Evolutionary conservation across 768 basidiomycete species (phyloP).

Genomic region (Leucosporidium scottii): DNA sequence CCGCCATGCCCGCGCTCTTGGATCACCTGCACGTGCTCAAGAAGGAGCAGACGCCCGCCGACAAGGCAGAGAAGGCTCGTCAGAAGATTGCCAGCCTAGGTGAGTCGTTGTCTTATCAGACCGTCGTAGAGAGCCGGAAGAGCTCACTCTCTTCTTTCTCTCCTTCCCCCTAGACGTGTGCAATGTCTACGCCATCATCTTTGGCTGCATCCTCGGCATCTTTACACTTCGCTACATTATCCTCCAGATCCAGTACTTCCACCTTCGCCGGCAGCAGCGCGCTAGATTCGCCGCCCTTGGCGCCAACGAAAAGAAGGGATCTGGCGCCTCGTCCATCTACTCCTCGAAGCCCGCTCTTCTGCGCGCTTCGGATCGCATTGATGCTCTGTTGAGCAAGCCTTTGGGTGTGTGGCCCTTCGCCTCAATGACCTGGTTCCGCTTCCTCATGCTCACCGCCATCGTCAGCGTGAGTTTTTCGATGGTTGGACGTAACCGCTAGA

Average conservation of each 20-base stretch:
- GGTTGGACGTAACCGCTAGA: neutral
- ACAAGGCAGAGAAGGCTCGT: constrained; percentile 9
- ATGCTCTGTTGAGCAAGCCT: neutral
- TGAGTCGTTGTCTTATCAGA: neutral
- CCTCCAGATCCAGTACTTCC: neutral
- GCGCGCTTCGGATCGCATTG: constrained; percentile 4
- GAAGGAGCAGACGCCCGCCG: neutral
- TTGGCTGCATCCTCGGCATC: constrained; percentile 7
- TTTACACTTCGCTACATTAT: constrained; percentile 21
- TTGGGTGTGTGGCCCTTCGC: neutral
- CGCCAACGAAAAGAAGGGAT: neutral
- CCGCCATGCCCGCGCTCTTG: too few relatives aligned
- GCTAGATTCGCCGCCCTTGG: neutral
- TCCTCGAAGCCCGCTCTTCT: neutral
- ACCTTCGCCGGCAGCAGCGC: constrained; percentile 3
- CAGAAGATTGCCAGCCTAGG: constrained; percentile 5
- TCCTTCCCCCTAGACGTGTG: neutral
- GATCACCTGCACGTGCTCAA: too few relatives aligned
- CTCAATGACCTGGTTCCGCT: constrained; percentile 10
- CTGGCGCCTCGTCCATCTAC: neutral
- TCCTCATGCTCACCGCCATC: constrained; percentile 2
- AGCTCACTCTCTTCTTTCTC: neutral
- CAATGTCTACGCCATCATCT: constrained; percentile 15
- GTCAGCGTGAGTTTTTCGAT: constrained; percentile 12
- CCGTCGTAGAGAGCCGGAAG: too few relatives aligned